Conservation (phyloP, 2,329 filamentous ascomycete genomes). For the Pseudocercospora fijiensis region DNA sequence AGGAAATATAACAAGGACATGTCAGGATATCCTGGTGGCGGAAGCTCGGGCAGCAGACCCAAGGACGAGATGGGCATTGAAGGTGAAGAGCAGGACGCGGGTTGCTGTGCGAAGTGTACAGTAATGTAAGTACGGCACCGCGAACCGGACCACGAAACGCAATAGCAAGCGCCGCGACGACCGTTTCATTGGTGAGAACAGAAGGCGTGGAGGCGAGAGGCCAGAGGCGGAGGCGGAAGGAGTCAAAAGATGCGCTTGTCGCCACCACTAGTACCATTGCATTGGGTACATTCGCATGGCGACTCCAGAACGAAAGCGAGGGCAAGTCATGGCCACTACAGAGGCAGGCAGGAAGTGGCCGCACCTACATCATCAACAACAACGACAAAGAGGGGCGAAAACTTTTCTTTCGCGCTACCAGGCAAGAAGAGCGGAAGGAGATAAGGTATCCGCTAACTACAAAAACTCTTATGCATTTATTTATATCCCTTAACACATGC, state of each 20-base stretch:
- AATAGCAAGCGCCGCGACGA: background rate
- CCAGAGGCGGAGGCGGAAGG: background rate
- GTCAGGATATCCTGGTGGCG: constrained; percentile 73
- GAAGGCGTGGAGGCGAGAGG: background rate
- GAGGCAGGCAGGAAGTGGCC: constrained; percentile 2
- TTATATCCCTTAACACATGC: constrained; percentile 2
- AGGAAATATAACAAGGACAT: constrained; percentile 98
- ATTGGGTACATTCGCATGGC: constrained; percentile 16
- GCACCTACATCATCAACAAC: background rate
- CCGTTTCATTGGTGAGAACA: constrained; percentile 1
- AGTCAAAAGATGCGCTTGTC: background rate
- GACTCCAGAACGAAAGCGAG: constrained; percentile 9
- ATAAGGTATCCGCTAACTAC: background rate
- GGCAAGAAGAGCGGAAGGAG: background rate
- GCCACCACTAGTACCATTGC: constrained; percentile 11
- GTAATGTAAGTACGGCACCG: constrained; percentile 66
- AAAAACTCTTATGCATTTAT: constrained; percentile 3
- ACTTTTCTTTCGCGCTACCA: background rate
- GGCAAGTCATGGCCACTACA: constrained; percentile 6
- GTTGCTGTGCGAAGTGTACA: constrained; percentile 83
- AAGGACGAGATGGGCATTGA: constrained; percentile 76
- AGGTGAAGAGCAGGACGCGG: constrained; percentile 61
- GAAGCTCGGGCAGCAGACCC: constrained; percentile 45
- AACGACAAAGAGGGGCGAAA: background rate
- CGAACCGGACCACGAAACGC: constrained; percentile 8